A percentile compares a stretch with the other conserved stretches of the same genome.
Evolutionary conservation across 1,284 basidiomycete genomes (phyloP).

Genomic region (Sanghuangporus weigelae): DNA sequence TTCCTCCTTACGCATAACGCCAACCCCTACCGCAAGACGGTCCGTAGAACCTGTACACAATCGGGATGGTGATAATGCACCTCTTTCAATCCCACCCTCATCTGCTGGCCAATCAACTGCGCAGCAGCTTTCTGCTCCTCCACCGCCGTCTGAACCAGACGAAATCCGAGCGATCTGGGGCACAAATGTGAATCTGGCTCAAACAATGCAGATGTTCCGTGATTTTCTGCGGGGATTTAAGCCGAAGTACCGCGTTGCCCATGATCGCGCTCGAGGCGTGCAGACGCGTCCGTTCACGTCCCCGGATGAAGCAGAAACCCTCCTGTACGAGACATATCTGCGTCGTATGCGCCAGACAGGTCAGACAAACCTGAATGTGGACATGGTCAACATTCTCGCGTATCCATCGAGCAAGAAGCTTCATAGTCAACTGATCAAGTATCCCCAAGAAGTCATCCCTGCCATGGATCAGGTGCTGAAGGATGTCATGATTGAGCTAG

Average conservation of each 20-base stretch:
- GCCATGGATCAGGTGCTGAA: conserved; percentile 96
- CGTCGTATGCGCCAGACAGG: conserved; percentile 86
- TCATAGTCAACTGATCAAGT: conserved; percentile 77
- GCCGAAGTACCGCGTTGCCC: conserved; percentile 80
- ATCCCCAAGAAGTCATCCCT: conserved; percentile 95
- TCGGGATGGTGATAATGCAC: conserved; percentile 51
- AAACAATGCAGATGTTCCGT: conserved; percentile 88
- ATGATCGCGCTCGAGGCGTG: conserved; percentile 64
- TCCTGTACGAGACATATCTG: conserved; percentile 81
- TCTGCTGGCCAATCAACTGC: conserved; percentile 60
- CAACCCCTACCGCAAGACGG: conserved; percentile 39
- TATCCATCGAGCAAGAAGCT: conserved; percentile 85
- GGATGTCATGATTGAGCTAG: conserved; percentile 81
- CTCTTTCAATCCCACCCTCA: conserved; percentile 56
- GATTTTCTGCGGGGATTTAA: conserved; percentile 92
- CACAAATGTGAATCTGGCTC: conserved; percentile 86
- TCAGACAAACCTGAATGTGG: conserved; percentile 90
- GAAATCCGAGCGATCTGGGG: conserved; percentile 95
- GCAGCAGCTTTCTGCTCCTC: conserved; percentile 32
- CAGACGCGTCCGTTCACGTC: conserved; percentile 50
- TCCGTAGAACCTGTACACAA: conserved; percentile 30
- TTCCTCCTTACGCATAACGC: conserved; percentile 64
- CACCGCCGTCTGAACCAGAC: conserved; percentile 63
- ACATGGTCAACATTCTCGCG: conserved; percentile 83
- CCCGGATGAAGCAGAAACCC: conserved; percentile 62